Percentiles rank a stretch among this genome's conserved stretches.
These are phyloP conservation scores for Aspergillus oerlinghausenensis DNA, from an alignment of 2,329 filamentous ascomycete species.

Conservation along the genomic window DNA sequence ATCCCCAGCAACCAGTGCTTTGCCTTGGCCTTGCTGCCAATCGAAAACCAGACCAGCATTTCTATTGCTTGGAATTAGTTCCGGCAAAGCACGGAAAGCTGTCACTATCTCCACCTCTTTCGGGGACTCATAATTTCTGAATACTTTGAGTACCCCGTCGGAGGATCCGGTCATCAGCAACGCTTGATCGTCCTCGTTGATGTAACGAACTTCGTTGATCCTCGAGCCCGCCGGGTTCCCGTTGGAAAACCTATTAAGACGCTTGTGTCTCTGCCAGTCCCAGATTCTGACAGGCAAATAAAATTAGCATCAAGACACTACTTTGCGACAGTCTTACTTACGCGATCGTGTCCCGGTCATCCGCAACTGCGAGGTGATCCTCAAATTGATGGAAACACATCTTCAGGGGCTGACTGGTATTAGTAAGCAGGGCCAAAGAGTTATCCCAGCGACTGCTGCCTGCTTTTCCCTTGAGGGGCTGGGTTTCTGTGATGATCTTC, in stretches of 20 bases:
- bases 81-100: constrained; percentile 84
- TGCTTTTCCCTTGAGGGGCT: constrained; percentile 86
- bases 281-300: constrained; percentile 56
- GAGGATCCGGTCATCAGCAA: constrained; percentile 92
- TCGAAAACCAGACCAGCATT: constrained; percentile 96
- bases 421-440: constrained; percentile 77
- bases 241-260: constrained; percentile 83
- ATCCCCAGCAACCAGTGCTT: constrained; percentile 91
- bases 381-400: constrained; percentile 98
- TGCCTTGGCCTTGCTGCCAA: constrained; percentile 97
- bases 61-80: constrained; percentile 89
- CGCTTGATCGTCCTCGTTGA: constrained; percentile 97
- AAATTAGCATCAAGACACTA: constrained; percentile 3
- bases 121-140: constrained; percentile 81
- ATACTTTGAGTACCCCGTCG: constrained; percentile 90
- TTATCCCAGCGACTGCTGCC: constrained; percentile 84
- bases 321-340: constrained; percentile 25
- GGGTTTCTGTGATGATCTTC: constrained; percentile 83
- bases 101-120: constrained; percentile 78
- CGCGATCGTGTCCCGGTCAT: constrained; percentile 83
- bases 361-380: constrained; percentile 87
- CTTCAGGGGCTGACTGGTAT: constrained; percentile 81
- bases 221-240: constrained; percentile 86
- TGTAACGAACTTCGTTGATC: constrained; percentile 93
- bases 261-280: constrained; percentile 79